phyloP scores from a whole-genome alignment of 2,329 filamentous ascomycete species.

The Monosporascus sp. region DNA sequence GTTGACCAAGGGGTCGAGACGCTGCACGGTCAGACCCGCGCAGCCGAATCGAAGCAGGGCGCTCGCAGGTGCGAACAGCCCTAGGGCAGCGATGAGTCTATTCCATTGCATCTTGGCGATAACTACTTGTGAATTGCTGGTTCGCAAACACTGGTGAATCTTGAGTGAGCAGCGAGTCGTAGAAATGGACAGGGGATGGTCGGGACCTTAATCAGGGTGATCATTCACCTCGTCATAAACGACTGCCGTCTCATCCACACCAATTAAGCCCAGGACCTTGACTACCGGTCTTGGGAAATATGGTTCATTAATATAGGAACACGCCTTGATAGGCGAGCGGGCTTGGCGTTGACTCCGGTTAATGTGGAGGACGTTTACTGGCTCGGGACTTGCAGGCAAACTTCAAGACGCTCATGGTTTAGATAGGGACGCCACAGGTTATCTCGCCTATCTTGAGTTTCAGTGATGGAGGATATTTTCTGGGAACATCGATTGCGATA shows the following conservation, averaged over 20 bases:
- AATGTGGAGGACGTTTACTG: conserved; percentile 21
- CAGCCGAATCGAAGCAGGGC: conserved; percentile 35
- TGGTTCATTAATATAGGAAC: conserved; percentile 20
- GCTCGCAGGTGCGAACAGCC: conserved; percentile 21
- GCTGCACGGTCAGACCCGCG: conserved; percentile 45
- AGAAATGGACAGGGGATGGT: conserved; percentile 5
- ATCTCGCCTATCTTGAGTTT: background rate
- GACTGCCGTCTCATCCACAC: conserved; percentile 16
- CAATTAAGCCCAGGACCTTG: conserved; percentile 5
- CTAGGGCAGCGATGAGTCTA: conserved; percentile 16
- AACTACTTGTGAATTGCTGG: background rate
- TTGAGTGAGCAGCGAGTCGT: background rate
- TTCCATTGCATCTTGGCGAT: conserved; percentile 20
- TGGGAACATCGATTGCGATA: conserved; percentile 1
- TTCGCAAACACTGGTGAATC: background rate
- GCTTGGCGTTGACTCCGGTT: conserved; percentile 19
- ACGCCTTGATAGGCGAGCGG: conserved; percentile 20
- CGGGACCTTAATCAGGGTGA: conserved; percentile 5
- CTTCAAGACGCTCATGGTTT: background rate
- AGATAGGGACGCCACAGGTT: background rate
- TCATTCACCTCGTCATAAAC: conserved; percentile 2
- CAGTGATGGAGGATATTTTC: background rate
- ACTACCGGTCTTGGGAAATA: conserved; percentile 17
- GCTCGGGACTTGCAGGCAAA: conserved; percentile 17
- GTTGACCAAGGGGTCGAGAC: conserved; percentile 31